Conservation (phyloP, 495 filamentous ascomycete species). For the Xylaria cubensis region DNA sequence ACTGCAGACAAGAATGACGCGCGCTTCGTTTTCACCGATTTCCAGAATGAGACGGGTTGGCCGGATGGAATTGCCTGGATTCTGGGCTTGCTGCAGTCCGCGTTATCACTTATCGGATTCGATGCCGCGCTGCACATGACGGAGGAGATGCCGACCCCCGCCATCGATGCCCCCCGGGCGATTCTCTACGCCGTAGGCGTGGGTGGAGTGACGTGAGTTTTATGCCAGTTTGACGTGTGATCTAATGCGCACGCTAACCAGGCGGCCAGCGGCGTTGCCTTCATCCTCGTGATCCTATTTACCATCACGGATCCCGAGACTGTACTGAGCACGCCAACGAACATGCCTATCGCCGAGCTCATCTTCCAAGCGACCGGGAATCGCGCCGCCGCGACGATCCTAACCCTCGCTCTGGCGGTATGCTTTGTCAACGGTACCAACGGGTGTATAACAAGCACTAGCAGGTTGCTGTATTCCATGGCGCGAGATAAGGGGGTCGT, state of each 20-base stretch:
- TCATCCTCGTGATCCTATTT: slow-evolving; percentile 46
- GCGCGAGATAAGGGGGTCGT: slow-evolving; percentile 65
- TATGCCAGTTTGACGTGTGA: not conserved
- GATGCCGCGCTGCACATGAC: slow-evolving; percentile 70
- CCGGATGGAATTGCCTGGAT: slow-evolving; percentile 68
- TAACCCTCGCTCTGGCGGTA: slow-evolving; percentile 44
- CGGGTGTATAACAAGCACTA: slow-evolving; percentile 57
- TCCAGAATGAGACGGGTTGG: slow-evolving; percentile 70
- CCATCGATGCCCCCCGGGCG: slow-evolving; percentile 45
- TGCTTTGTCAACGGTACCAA: slow-evolving; percentile 49
- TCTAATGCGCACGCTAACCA: not conserved
- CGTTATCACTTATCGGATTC: slow-evolving; percentile 66
- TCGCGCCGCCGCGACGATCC: slow-evolving; percentile 40
- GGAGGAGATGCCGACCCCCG: slow-evolving; percentile 51
- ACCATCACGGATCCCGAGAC: slow-evolving; percentile 41
- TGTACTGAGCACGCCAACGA: slow-evolving; percentile 44
- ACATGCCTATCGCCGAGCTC: slow-evolving; percentile 55
- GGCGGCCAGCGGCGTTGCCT: slow-evolving; percentile 32
- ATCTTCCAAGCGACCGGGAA: slow-evolving; percentile 44
- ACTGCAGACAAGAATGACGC: slow-evolving; percentile 45
- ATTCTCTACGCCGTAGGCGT: slow-evolving; percentile 46
- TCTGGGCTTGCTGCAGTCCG: slow-evolving; percentile 66
- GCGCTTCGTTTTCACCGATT: slow-evolving; percentile 61
- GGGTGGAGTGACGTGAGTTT: slow-evolving; percentile 43
- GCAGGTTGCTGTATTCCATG: slow-evolving; percentile 61